A percentile compares a stretch with the other conserved stretches of the same genome.
phyloP scores from a whole-genome alignment of 176 grass and related monocot species.

The Tuctoria greenei region DNA sequence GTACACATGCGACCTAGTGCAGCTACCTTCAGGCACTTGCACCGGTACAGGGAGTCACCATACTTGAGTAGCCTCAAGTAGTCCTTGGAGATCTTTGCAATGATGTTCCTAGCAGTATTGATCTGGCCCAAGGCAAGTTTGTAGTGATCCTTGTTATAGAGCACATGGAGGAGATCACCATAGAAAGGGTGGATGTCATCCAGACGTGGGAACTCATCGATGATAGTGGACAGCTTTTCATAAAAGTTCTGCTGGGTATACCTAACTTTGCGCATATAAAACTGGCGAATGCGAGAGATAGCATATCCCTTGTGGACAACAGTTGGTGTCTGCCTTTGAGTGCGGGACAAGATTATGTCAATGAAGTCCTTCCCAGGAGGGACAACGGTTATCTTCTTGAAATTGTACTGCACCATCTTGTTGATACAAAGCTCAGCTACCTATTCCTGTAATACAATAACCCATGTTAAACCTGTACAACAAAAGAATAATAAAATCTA shows the following conservation, averaged over 20 bases:
- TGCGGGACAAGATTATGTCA: slow-evolving; percentile 77
- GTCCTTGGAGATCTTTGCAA: slow-evolving; percentile 73
- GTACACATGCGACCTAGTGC: slow-evolving; percentile 67
- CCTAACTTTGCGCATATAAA: slow-evolving; percentile 78
- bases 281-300: slow-evolving; percentile 61
- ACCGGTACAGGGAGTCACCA: slow-evolving; percentile 63
- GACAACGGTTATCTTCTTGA: slow-evolving; percentile 73
- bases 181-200: slow-evolving; percentile 78
- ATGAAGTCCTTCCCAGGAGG: slow-evolving; percentile 79
- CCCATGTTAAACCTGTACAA: neutral
- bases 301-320: slow-evolving; percentile 85
- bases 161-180: slow-evolving; percentile 68
- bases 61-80: slow-evolving; percentile 73
- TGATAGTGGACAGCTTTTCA: slow-evolving; percentile 67
- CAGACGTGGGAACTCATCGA: slow-evolving; percentile 66
- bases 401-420: slow-evolving; percentile 84
- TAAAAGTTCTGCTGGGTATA: slow-evolving; percentile 77
- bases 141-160: slow-evolving; percentile 89
- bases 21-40: slow-evolving; percentile 76
- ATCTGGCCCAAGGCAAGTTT: slow-evolving; percentile 80
- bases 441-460: slow-evolving; percentile 13
- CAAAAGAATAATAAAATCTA: neutral
- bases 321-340: slow-evolving; percentile 75
- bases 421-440: neutral
- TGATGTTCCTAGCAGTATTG: slow-evolving; percentile 68